Percentiles rank a stretch among this genome's conserved stretches.
Evolutionary conservation across 331 rosid species (phyloP).

Genomic region (Prunus yedoensis): DNA sequence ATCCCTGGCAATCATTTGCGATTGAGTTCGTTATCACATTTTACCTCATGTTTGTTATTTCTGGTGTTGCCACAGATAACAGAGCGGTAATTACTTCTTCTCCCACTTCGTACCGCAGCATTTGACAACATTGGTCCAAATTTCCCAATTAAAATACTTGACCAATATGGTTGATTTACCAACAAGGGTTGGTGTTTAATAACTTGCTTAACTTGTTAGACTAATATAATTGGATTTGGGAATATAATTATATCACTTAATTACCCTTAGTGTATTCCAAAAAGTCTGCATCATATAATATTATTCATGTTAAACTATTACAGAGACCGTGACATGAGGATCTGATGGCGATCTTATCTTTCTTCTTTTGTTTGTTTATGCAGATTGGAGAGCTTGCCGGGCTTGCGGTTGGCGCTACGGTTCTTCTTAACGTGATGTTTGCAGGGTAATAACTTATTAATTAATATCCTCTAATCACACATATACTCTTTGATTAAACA

Average conservation of each 20-base stretch:
- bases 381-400: slow-evolving; percentile 96
- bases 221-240: neutral
- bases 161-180: neutral
- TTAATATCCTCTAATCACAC: neutral
- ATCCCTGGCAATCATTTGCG: slow-evolving; percentile 58
- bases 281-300: neutral
- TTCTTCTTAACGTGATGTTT: slow-evolving; percentile 73
- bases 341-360: neutral
- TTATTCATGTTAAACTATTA: neutral
- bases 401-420: slow-evolving; percentile 78
- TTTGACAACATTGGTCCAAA: neutral
- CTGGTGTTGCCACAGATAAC: slow-evolving; percentile 91
- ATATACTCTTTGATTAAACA: too few species aligned
- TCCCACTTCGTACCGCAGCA: neutral
- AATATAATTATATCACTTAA: neutral
- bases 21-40: slow-evolving; percentile 84
- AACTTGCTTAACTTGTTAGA: neutral
- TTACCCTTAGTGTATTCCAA: neutral
- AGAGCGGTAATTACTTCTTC: slow-evolving; percentile 57
- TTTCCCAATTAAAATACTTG: neutral
- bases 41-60: slow-evolving; percentile 76
- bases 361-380: neutral
- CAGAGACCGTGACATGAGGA: neutral
- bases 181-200: neutral
- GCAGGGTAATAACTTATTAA: slow-evolving; percentile 52